Conservation (phyloP, 1,139 yeast species). For the Ogataea hybrid region DNA sequence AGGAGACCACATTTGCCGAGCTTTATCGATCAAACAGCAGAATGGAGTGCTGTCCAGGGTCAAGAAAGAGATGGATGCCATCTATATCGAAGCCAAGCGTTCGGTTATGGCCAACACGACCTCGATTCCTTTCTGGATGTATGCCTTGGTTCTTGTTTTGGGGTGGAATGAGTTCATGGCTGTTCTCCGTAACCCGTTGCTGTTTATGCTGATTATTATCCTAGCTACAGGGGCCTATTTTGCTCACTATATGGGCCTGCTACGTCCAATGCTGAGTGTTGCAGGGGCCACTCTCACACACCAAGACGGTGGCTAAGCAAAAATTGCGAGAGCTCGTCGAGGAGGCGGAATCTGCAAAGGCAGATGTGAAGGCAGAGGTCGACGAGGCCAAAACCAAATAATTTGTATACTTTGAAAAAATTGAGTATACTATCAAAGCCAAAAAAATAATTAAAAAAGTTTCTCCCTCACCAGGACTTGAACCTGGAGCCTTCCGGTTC, state of each 20-base stretch:
- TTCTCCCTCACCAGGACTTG: conserved; percentile 95
- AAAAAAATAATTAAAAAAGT: conserved; percentile 33
- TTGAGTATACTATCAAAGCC: too few species aligned
- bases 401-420: background rate
- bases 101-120: conserved; percentile 69
- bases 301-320: conserved; percentile 53
- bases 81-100: conserved; percentile 81
- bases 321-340: conserved; percentile 51
- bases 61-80: conserved; percentile 75
- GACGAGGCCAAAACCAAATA: conserved; percentile 1
- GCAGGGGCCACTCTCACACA: conserved; percentile 55
- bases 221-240: conserved; percentile 62
- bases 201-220: conserved; percentile 59
- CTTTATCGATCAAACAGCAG: conserved; percentile 61
- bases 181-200: conserved; percentile 76
- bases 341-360: conserved; percentile 17
- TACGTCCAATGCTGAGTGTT: conserved; percentile 72
- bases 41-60: conserved; percentile 57
- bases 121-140: conserved; percentile 81
- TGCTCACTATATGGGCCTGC: conserved; percentile 66
- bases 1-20: conserved; percentile 49
- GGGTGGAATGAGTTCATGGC: conserved; percentile 98
- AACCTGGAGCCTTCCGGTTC: conserved; percentile 95
- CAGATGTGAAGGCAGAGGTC: background rate
- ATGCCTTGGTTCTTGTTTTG: conserved; percentile 63